These are phyloP conservation scores for Ogataea ramenticola DNA, from an alignment of 805 yeast species.

Conservation along the genomic window DNA sequence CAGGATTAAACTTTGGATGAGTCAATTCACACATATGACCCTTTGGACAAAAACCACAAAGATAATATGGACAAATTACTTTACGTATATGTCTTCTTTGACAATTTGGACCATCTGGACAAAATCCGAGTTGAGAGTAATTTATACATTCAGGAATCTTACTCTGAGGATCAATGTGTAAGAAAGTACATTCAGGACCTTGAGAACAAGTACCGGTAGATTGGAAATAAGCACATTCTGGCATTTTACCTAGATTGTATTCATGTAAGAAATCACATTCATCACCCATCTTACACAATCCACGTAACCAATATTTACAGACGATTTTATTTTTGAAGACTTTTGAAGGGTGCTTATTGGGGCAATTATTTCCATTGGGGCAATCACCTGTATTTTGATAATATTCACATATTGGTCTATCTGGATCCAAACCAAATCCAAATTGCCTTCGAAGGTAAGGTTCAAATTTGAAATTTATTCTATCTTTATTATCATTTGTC, in stretches of 20 bases:
- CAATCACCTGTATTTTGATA: constrained; percentile 56
- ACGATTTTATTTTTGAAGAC: constrained; percentile 69
- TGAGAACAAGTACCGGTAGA: constrained; percentile 85
- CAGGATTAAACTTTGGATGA: constrained; percentile 72
- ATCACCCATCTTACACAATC: constrained; percentile 93
- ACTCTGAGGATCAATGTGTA: constrained; percentile 84
- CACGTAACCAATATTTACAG: constrained; percentile 97
- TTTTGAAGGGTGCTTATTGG: constrained; percentile 71
- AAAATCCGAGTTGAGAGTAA: constrained; percentile 77
- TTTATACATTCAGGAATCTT: constrained; percentile 84
- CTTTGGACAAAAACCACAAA: constrained; percentile 90
- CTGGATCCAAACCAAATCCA: constrained; percentile 79
- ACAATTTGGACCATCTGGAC: constrained; percentile 88
- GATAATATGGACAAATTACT: constrained; percentile 66
- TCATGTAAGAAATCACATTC: constrained; percentile 96
- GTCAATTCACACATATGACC: constrained; percentile 71
- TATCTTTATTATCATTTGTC: not conserved
- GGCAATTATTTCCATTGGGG: constrained; percentile 81
- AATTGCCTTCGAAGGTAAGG: constrained; percentile 75
- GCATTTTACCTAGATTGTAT: constrained; percentile 89
- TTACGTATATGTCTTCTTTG: constrained; percentile 72
- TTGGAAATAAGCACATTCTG: constrained; percentile 86
- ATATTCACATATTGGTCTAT: constrained; percentile 78
- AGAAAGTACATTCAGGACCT: constrained; percentile 86
- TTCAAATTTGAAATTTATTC: constrained; percentile 52